Evolutionary conservation across 1,284 basidiomycete genomes (phyloP).

Genomic region (Puccinia coronata): DNA sequence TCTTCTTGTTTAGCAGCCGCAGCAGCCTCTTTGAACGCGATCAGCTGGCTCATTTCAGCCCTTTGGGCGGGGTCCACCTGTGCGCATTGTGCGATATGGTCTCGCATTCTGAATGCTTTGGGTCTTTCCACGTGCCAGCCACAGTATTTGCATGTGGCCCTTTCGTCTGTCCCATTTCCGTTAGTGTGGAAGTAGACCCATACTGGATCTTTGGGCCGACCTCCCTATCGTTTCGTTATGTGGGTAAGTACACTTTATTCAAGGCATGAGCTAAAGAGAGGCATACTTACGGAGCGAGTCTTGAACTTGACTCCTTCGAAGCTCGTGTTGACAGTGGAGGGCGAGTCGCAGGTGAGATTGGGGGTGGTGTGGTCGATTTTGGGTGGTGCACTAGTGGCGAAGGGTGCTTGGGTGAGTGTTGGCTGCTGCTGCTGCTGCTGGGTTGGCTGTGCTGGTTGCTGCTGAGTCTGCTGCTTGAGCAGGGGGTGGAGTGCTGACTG

Average conservation of each 20-base stretch:
- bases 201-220: constrained; percentile 48
- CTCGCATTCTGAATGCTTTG: constrained; percentile 57
- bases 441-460: not conserved
- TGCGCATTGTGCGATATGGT: constrained; percentile 53
- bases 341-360: not conserved
- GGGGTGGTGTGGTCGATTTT: constrained; percentile 7
- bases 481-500: constrained; percentile 38
- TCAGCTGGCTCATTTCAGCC: constrained; percentile 46
- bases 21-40: constrained; percentile 49
- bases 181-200: constrained; percentile 50
- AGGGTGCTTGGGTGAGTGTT: not conserved
- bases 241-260: not conserved
- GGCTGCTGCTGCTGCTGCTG: constrained; percentile 11
- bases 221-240: constrained; percentile 6
- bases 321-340: not conserved
- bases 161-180: constrained; percentile 45
- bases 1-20: constrained; percentile 49
- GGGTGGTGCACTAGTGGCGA: not conserved
- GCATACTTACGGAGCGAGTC: constrained; percentile 40
- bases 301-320: constrained; percentile 36
- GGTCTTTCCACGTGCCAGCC: constrained; percentile 56
- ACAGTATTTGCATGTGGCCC: constrained; percentile 53
- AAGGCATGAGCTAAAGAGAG: not conserved
- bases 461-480: constrained; percentile 13
- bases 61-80: constrained; percentile 34